Evolutionary conservation across 2,329 filamentous ascomycete species (phyloP).

Genomic region (Fusarium temperatum): DNA sequence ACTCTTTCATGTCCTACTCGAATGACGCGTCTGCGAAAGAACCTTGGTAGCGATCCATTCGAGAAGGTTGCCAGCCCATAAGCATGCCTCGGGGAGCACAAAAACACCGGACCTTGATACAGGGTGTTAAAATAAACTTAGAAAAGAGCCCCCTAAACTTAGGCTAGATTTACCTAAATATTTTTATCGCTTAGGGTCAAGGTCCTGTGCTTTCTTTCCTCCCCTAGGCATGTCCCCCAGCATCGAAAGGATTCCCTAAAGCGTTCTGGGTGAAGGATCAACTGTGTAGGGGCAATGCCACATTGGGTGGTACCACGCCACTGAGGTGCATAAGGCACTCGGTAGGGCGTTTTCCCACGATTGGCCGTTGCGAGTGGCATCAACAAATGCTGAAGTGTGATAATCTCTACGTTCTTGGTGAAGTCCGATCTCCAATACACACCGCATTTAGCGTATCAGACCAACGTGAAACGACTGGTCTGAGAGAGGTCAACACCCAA

Average conservation of each 20-base stretch:
- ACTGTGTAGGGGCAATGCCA: not conserved
- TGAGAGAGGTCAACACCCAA: not conserved
- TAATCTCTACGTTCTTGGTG: rapidly evolving
- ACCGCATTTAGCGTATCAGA: no score
- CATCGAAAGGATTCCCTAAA: not conserved
- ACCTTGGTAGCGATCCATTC: not conserved
- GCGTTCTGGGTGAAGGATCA: not conserved
- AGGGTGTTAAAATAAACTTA: no score
- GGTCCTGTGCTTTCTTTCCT: no score
- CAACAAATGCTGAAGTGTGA: no score
- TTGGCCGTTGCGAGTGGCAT: not conserved
- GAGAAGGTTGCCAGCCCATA: not conserved
- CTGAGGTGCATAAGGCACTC: not conserved
- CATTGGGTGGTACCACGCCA: not conserved
- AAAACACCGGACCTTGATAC: no score
- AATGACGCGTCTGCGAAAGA: not conserved
- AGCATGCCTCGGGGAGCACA: not conserved
- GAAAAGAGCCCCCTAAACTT: no score
- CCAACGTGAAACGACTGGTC: not conserved
- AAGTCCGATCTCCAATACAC: not conserved
- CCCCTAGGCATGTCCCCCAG: not conserved
- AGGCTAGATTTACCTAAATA: no score
- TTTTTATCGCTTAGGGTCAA: no score
- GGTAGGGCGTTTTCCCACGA: not conserved
- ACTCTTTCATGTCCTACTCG: not conserved